Evolutionary conservation across 768 basidiomycete species (phyloP).

Genomic region (Cyclocybe aegerita): DNA sequence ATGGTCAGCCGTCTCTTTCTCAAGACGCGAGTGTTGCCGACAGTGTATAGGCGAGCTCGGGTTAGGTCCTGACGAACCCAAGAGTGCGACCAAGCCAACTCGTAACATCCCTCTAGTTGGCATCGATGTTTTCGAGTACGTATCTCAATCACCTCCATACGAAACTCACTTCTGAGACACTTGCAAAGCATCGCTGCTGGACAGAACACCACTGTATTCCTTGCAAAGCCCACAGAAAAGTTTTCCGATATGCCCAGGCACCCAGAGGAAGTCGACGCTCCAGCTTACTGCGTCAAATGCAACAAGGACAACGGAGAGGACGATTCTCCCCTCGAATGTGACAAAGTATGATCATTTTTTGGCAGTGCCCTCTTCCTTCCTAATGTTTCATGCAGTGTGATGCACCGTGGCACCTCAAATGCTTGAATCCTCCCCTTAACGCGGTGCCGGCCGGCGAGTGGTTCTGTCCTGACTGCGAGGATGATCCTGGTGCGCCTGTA

Average conservation of each 20-base stretch:
- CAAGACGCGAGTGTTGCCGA: neutral
- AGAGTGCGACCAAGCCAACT: conserved; percentile 84
- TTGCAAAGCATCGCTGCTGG: conserved; percentile 71
- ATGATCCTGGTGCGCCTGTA: conserved; percentile 56
- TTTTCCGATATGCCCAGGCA: conserved; percentile 79
- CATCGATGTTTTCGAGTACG: conserved; percentile 77
- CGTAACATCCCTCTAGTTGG: conserved; percentile 69
- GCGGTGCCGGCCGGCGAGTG: conserved; percentile 87
- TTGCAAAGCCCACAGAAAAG: conserved; percentile 74
- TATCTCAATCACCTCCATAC: neutral
- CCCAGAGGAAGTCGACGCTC: conserved; percentile 69
- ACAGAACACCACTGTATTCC: conserved; percentile 83
- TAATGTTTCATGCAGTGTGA: conserved; percentile 64
- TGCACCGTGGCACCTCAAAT: conserved; percentile 80
- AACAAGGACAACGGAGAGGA: conserved; percentile 68
- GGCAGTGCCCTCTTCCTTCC: neutral
- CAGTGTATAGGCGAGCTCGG: conserved; percentile 67
- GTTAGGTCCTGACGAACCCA: conserved; percentile 75
- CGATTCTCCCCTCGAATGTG: conserved; percentile 80
- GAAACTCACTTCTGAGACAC: neutral
- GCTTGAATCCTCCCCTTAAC: conserved; percentile 74
- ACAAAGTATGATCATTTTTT: conserved; percentile 58
- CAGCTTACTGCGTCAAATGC: conserved; percentile 73
- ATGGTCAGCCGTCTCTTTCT: conserved; percentile 44
- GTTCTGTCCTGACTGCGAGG: conserved; percentile 81